phyloP scores from a whole-genome alignment of 352 stramenopile genomes.

The Globisporangium canariense region DNA sequence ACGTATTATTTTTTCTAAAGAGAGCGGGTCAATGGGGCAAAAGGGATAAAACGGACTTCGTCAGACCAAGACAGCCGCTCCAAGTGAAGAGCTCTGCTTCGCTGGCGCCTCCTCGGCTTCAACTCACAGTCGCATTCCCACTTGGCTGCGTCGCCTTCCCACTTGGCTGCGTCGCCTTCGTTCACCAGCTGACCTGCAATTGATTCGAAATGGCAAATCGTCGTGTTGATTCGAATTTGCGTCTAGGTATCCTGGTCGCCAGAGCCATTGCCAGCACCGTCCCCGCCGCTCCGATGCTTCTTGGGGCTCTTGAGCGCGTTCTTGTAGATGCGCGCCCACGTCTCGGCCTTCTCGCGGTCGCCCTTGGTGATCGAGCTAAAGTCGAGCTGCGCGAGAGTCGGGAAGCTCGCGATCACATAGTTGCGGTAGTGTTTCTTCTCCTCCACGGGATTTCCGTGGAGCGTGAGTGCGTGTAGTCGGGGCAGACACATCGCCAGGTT shows the following conservation, averaged over 20 bases:
- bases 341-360: conserved; percentile 64
- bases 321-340: conserved; percentile 70
- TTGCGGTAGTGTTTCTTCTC: conserved; percentile 87
- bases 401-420: conserved; percentile 75
- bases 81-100: no score
- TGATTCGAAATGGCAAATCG: no score
- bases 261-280: not conserved
- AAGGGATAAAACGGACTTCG: no score
- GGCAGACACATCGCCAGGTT: conserved; percentile 41
- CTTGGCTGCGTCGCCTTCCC: no score
- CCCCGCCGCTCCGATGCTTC: not conserved
- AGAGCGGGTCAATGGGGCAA: no score
- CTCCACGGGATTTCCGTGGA: conserved; percentile 82
- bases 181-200: no score
- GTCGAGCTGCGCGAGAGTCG: conserved; percentile 64
- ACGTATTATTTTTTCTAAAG: no score
- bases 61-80: no score
- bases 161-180: no score
- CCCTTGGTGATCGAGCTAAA: conserved; percentile 67
- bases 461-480: conserved; percentile 54
- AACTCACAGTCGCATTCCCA: no score
- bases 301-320: conserved; percentile 29
- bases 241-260: conserved; percentile 2
- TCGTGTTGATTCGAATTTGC: no score
- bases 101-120: no score